phyloP scores from a whole-genome alignment of 2,329 filamentous ascomycete species.

The Colletotrichum eremochloae region DNA sequence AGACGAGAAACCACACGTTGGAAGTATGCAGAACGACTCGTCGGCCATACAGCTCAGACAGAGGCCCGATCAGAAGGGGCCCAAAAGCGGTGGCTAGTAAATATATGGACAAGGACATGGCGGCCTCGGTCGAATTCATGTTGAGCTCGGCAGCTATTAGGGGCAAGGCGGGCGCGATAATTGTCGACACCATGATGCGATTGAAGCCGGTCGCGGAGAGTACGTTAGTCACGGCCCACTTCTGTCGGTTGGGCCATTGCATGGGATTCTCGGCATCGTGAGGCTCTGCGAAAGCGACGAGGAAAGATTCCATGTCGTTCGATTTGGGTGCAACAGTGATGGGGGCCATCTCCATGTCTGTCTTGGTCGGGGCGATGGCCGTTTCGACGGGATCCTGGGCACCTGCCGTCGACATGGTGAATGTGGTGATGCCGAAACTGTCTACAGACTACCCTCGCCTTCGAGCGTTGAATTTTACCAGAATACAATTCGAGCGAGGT shows the following conservation, averaged over 20 bases:
- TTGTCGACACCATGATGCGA: constrained; percentile 64
- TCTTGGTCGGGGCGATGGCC: no score
- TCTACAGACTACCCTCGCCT: no score
- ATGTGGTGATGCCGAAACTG: no score
- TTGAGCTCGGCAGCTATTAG: constrained; percentile 64
- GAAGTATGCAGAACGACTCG: constrained; percentile 56
- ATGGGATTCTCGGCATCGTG: constrained; percentile 54
- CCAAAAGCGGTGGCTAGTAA: constrained; percentile 59
- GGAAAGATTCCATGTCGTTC: constrained; percentile 8
- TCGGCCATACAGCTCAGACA: constrained; percentile 64
- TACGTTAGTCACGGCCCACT: constrained; percentile 64
- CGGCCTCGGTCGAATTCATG: constrained; percentile 62
- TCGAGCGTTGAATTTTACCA: no score
- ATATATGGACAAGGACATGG: constrained; percentile 61
- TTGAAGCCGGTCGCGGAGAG: constrained; percentile 65
- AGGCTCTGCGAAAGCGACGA: constrained; percentile 45
- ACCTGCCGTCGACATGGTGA: no score
- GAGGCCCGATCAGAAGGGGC: constrained; percentile 57
- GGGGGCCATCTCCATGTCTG: no score
- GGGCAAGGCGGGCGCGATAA: constrained; percentile 64
- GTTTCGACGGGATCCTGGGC: no score
- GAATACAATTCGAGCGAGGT: no score
- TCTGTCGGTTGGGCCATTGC: constrained; percentile 55
- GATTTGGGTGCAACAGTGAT: no score
- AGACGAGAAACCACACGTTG: constrained; percentile 64